Base-by-base conservation (phyloP, 2,329 filamentous ascomycete species). In the Colletotrichum echinochloae region DNA sequence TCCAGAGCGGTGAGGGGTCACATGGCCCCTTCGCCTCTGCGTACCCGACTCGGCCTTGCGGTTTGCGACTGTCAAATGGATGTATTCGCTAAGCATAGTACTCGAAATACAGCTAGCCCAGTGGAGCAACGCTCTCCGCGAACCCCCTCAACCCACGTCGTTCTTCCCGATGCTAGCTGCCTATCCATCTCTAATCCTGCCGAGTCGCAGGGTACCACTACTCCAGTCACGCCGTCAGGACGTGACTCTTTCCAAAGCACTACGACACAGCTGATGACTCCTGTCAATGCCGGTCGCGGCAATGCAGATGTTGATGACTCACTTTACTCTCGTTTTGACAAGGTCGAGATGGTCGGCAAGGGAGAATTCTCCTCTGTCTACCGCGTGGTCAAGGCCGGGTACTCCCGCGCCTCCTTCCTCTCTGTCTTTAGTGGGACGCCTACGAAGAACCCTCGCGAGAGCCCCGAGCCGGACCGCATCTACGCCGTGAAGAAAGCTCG, bases 301-400 rank as follows among this genome's bases (percentile, higher is more conserved):
- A 89, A 89, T 55, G 90, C 97, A 72, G 87, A 84, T 20, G 75
- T 95, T 20, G 95, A 98, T 77, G 88, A 90, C 28, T 89, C 88
- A 62, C 83, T 98, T 61, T 89, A 89, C 16, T 87, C 89, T 4
- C 90, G 92, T 64, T 99, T 99, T 78, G 90, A 92, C 65, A 92
- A 91, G 71, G 92, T 97, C 16, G 92, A 94, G 75, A 86, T 91
- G 70, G 88, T 95, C 74, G 95, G 95, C 57, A 91, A 91, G 70
- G 96, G 96, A 68, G 95, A 98, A 79, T 99, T 99, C 78, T 98
- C 96, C 0, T 89, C 92, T 66, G 96, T 99, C 0, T 99, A 94
- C 79, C 90, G 92, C 44, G 95, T 97, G 5, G 89, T 89, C 18
- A 78, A 82, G 56, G 76, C 76, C 12, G 73, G 74, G 11, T 76